phyloP scores from a whole-genome alignment of 1,139 yeast genomes.

The Diutina pseudorugosa region DNA sequence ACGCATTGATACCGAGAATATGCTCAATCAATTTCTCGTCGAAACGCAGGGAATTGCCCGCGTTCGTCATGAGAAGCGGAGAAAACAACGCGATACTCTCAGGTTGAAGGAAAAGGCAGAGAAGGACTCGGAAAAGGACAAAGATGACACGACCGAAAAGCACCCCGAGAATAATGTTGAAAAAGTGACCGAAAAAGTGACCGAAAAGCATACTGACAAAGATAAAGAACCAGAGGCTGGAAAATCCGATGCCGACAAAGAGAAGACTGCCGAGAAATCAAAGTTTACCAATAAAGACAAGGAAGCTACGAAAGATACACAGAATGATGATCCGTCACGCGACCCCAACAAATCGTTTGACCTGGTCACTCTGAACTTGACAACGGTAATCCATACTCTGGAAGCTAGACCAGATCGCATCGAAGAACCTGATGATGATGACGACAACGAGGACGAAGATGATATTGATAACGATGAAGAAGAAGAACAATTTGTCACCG shows the following conservation, averaged over 20 bases:
- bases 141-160: not conserved
- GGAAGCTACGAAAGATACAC: conserved; percentile 6
- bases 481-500: conserved; percentile 54
- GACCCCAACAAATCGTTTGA: conserved; percentile 10
- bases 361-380: conserved; percentile 17
- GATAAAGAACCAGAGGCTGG: not conserved
- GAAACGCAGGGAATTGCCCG: conserved; percentile 70
- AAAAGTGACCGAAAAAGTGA: not conserved
- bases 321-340: conserved; percentile 6
- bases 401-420: conserved; percentile 6
- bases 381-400: conserved; percentile 14
- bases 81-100: not conserved
- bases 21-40: conserved; percentile 61
- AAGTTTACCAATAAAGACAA: conserved; percentile 5
- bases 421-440: conserved; percentile 9
- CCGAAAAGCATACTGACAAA: not conserved
- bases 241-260: not conserved
- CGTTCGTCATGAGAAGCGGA: conserved; percentile 34
- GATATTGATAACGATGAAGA: conserved; percentile 16
- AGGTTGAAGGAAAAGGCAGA: conserved; percentile 21
- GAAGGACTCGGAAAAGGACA: conserved; percentile 4
- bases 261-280: conserved; percentile 5
- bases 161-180: not conserved
- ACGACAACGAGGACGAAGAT: conserved; percentile 24
- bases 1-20: conserved; percentile 70